Conservation (phyloP, 1,284 basidiomycete species). For the Cutaneotrichosporon sp. region DNA sequence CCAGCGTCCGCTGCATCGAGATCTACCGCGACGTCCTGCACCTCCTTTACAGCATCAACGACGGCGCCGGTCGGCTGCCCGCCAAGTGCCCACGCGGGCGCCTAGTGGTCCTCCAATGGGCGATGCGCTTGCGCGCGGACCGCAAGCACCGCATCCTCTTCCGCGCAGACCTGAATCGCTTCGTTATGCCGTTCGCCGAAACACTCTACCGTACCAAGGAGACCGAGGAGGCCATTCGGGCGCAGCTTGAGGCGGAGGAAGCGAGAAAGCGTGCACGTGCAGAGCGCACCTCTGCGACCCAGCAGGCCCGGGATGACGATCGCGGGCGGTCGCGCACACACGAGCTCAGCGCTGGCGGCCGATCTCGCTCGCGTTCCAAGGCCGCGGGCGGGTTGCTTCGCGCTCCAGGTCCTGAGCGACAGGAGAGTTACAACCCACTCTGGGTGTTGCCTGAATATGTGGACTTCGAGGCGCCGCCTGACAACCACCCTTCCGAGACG, state of each 20-base stretch:
- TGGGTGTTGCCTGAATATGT: constrained; percentile 79
- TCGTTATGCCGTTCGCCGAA: constrained; percentile 47
- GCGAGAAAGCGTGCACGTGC: constrained; percentile 24
- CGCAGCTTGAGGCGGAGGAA: constrained; percentile 38
- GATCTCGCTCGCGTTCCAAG: constrained; percentile 72
- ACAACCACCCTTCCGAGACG: constrained; percentile 69
- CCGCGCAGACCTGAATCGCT: constrained; percentile 54
- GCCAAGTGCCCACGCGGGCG: constrained; percentile 63
- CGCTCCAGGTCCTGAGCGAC: constrained; percentile 29
- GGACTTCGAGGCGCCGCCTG: constrained; percentile 65
- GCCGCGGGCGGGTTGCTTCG: constrained; percentile 27
- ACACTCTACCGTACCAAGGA: constrained; percentile 50
- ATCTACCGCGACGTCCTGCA: constrained; percentile 56
- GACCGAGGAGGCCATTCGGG: constrained; percentile 36
- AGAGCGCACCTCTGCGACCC: constrained; percentile 17
- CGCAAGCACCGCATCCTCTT: constrained; percentile 86
- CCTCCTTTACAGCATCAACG: constrained; percentile 48
- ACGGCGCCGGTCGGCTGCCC: constrained; percentile 35
- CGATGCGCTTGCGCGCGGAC: constrained; percentile 86
- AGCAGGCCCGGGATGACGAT: constrained; percentile 28
- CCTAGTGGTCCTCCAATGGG: constrained; percentile 76
- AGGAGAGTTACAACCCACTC: constrained; percentile 58
- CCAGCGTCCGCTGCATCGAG: constrained; percentile 53
- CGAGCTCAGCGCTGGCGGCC: constrained; percentile 14
- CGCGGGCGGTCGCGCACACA: constrained; percentile 35